phyloP scores from a whole-genome alignment of 2,329 filamentous ascomycete species.

The Cercospora beticola region DNA sequence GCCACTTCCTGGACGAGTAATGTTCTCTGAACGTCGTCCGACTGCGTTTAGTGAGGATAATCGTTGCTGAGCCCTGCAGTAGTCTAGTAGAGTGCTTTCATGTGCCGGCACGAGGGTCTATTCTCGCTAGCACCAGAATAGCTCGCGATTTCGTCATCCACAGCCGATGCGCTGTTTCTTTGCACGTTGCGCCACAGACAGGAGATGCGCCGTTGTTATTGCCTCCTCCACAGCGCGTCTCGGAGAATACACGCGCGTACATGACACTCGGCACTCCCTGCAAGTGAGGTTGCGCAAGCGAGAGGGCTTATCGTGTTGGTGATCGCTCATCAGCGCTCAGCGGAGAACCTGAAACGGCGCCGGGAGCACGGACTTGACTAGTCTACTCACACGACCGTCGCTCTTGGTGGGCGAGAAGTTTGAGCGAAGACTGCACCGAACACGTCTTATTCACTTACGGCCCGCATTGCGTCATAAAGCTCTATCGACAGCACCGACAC shows the following conservation, averaged over 20 bases:
- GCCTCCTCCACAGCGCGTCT: neutral
- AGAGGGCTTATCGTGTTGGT: neutral
- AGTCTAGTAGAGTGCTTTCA: neutral
- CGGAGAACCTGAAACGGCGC: constrained; percentile 4
- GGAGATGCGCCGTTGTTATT: neutral
- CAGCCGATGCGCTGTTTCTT: neutral
- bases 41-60: neutral
- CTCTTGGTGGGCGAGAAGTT: constrained; percentile 5
- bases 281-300: neutral
- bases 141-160: constrained; percentile 1
- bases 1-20: neutral
- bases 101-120: neutral
- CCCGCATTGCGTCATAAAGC: constrained; percentile 14
- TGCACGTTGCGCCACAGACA: constrained; percentile 3
- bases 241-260: neutral
- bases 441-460: constrained; percentile 10
- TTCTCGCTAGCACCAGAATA: constrained; percentile 4
- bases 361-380: neutral
- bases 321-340: neutral
- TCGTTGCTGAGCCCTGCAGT: neutral
- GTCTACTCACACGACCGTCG: constrained; percentile 8
- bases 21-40: neutral
- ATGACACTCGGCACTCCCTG: neutral
- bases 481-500: neutral
- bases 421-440: constrained; percentile 8